Percentiles rank a stretch among this genome's conserved stretches.
Evolutionary conservation across 2,329 filamentous ascomycete genomes (phyloP).

Genomic region (Aureobasidium sp.): DNA sequence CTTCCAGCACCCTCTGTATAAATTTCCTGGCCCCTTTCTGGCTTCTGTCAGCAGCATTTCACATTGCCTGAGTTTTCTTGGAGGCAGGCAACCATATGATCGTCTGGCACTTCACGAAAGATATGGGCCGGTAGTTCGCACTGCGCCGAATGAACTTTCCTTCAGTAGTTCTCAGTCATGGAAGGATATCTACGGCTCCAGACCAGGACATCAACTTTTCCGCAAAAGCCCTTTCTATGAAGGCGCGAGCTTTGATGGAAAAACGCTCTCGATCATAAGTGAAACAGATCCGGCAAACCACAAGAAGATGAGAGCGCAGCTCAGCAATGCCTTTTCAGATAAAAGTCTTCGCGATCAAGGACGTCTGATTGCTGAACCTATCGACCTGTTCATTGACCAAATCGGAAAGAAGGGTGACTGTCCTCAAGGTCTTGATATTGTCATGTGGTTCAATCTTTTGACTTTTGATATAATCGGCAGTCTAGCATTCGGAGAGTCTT

Average conservation of each 20-base stretch:
- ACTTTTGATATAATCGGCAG: neutral
- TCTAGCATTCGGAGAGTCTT: neutral
- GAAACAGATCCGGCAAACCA: neutral
- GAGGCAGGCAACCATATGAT: neutral
- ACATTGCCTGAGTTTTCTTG: neutral
- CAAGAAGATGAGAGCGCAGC: neutral
- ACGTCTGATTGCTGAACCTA: neutral
- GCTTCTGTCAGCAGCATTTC: neutral
- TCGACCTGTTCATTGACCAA: neutral
- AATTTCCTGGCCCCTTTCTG: slow-evolving; percentile 18
- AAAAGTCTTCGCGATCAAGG: neutral
- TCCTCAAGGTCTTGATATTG: neutral
- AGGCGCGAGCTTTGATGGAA: neutral
- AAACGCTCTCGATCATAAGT: neutral
- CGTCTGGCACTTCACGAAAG: neutral
- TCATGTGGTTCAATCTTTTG: neutral
- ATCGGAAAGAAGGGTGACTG: neutral
- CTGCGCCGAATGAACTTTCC: neutral
- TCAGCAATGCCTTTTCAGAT: neutral
- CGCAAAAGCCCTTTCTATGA: neutral
- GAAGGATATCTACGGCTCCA: neutral
- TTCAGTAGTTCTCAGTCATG: neutral
- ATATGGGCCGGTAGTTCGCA: neutral
- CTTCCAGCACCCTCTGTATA: neutral
- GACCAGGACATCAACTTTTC: neutral